Conservation (phyloP, 495 filamentous ascomycete species). For the Penicillium canariense region DNA sequence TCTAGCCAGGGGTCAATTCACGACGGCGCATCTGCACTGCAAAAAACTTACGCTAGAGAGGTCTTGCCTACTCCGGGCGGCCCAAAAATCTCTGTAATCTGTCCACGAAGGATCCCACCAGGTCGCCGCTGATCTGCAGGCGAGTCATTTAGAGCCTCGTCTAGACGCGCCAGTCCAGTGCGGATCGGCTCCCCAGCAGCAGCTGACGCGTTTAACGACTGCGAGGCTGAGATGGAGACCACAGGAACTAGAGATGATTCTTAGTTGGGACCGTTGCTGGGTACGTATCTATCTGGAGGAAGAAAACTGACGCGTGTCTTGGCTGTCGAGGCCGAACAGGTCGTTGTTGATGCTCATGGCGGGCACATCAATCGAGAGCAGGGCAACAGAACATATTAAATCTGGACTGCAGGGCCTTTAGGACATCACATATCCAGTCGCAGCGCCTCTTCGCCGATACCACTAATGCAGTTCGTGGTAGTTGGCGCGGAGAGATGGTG, state of each 20-base stretch:
- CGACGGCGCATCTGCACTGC: not conserved
- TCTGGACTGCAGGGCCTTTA: too few relatives aligned
- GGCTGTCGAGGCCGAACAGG: constrained; percentile 30
- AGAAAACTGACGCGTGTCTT: constrained; percentile 28
- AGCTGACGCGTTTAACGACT: constrained; percentile 68
- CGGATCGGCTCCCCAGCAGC: constrained; percentile 51
- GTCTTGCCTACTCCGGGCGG: constrained; percentile 90
- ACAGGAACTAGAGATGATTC: constrained; percentile 49
- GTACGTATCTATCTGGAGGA: not conserved
- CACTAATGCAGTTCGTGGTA: not conserved
- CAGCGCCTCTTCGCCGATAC: too few relatives aligned
- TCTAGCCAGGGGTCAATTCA: constrained; percentile 35
- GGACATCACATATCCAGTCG: not conserved
- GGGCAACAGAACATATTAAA: not conserved
- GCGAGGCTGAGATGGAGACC: constrained; percentile 83
- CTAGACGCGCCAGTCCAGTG: constrained; percentile 65
- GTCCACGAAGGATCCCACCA: constrained; percentile 63
- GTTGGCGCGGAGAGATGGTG: not conserved
- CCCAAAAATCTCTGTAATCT: constrained; percentile 86
- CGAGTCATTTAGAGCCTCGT: constrained; percentile 44
- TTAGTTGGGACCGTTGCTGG: not conserved
- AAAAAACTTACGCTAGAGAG: constrained; percentile 62
- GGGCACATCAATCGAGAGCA: not conserved
- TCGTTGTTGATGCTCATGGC: constrained; percentile 31
- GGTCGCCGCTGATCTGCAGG: constrained; percentile 6